A percentile compares a stretch with the other conserved stretches of the same genome.
Evolutionary conservation across 495 filamentous ascomycete genomes (phyloP).

Genomic region (Pyrenula aspistea): DNA sequence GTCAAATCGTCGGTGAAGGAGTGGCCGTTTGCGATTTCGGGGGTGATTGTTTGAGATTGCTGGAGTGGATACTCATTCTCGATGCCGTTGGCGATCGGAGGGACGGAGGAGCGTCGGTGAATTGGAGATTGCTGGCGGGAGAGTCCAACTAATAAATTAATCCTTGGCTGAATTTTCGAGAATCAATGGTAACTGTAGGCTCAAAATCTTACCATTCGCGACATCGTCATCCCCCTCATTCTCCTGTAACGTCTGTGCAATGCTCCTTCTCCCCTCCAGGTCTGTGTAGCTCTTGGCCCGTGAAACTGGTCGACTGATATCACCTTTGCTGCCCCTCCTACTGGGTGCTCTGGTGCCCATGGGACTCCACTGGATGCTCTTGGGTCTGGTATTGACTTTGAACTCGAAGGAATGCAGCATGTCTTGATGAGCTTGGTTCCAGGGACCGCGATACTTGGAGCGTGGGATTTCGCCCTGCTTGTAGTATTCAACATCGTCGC

Average conservation of each 20-base stretch:
- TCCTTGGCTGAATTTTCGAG: too few relatives aligned
- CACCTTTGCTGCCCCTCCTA: slow-evolving; percentile 9
- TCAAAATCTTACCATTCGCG: slow-evolving; percentile 10
- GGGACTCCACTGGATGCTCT: slow-evolving; percentile 11
- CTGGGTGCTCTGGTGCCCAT: slow-evolving; percentile 14
- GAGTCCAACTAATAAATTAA: slow-evolving; percentile 15
- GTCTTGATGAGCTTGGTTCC: slow-evolving; percentile 37
- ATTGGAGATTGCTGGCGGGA: slow-evolving; percentile 11
- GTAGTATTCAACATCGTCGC: slow-evolving; percentile 39
- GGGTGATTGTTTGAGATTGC: neutral
- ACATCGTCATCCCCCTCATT: slow-evolving; percentile 11
- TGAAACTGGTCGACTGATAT: slow-evolving; percentile 1
- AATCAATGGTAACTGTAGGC: too few relatives aligned
- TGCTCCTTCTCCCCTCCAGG: slow-evolving; percentile 7
- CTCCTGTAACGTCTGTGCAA: slow-evolving; percentile 7
- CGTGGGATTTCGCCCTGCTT: slow-evolving; percentile 34
- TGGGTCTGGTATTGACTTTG: slow-evolving; percentile 22
- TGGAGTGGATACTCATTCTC: neutral
- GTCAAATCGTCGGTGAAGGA: neutral
- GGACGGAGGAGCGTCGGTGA: neutral
- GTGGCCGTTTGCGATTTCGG: neutral
- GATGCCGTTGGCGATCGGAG: neutral
- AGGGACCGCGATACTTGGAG: slow-evolving; percentile 40
- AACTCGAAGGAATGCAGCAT: slow-evolving; percentile 39
- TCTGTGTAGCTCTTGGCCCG: neutral